A percentile compares a stretch with the other conserved stretches of the same genome.
These are phyloP conservation scores for Taphrina deformans DNA, from an alignment of 1,139 yeast species.

Conservation along the genomic window DNA sequence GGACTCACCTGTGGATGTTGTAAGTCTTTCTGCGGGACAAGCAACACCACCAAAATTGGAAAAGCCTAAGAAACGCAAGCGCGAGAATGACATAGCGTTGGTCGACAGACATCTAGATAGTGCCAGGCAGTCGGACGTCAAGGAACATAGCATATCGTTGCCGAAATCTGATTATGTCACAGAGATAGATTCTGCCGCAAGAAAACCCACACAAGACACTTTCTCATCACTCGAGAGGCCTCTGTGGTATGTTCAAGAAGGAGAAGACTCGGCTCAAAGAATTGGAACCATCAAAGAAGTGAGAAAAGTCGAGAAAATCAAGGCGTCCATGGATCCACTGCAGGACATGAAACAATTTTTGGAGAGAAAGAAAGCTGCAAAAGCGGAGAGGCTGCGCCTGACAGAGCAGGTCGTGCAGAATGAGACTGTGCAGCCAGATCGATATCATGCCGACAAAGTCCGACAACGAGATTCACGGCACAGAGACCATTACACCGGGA, in stretches of 20 bases:
- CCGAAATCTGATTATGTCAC: neutral
- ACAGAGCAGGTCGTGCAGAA: neutral
- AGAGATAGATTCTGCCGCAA: neutral
- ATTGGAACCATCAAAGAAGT: neutral
- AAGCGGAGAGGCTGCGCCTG: neutral
- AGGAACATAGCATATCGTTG: neutral
- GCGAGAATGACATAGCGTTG: neutral
- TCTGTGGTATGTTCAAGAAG: neutral
- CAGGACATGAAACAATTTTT: neutral
- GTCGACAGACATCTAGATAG: neutral
- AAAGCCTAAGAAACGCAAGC: neutral
- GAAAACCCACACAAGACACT: neutral
- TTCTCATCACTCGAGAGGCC: neutral
- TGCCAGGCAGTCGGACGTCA: no score
- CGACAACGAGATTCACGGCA: neutral
- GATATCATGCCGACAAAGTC: neutral
- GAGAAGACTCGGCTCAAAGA: neutral
- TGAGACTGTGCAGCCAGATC: neutral
- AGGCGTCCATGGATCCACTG: neutral
- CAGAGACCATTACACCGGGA: no score
- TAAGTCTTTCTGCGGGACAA: neutral
- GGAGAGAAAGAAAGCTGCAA: slow-evolving; percentile 2
- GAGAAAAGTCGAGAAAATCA: neutral
- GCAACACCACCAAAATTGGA: neutral
- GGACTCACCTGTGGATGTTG: neutral